Evolutionary conservation across 2,329 filamentous ascomycete genomes (phyloP).

Genomic region (Epichloe bromicola): DNA sequence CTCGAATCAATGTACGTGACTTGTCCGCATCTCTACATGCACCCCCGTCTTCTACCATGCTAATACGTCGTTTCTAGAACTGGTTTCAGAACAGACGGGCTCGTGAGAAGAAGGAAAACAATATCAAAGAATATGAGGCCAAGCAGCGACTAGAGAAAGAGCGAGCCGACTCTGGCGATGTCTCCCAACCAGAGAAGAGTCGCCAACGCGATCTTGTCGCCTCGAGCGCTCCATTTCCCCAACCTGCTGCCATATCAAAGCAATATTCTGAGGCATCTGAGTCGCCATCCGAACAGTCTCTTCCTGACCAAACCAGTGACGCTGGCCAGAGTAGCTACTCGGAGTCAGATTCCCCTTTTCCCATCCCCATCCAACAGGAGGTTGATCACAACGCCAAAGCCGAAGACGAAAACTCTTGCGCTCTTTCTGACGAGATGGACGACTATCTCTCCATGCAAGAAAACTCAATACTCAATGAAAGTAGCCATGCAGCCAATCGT

Average conservation of each 20-base stretch:
- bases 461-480: conserved; percentile 5
- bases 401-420: conserved; percentile 5
- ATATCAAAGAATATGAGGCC: conserved; percentile 30
- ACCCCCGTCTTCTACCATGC: not conserved
- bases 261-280: conserved; percentile 6
- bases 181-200: conserved; percentile 16
- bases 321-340: conserved; percentile 15
- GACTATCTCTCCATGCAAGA: conserved; percentile 10
- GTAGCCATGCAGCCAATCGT: conserved; percentile 1
- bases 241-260: conserved; percentile 11
- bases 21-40: not conserved
- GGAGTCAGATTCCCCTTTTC: conserved; percentile 10
- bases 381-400: not conserved
- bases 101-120: conserved; percentile 51
- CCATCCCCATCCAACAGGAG: conserved; percentile 2
- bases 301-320: conserved; percentile 13
- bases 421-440: conserved; percentile 8
- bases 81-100: conserved; percentile 58
- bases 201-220: conserved; percentile 24
- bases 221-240: conserved; percentile 28
- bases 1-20: conserved; percentile 46
- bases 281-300: conserved; percentile 10
- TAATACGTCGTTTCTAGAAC: conserved; percentile 30
- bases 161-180: conserved; percentile 12
- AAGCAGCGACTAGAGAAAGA: conserved; percentile 25